Evolutionary conservation across 78 protist genomes (phyloP).

Genomic region (Dictyostelium firmibasis): DNA sequence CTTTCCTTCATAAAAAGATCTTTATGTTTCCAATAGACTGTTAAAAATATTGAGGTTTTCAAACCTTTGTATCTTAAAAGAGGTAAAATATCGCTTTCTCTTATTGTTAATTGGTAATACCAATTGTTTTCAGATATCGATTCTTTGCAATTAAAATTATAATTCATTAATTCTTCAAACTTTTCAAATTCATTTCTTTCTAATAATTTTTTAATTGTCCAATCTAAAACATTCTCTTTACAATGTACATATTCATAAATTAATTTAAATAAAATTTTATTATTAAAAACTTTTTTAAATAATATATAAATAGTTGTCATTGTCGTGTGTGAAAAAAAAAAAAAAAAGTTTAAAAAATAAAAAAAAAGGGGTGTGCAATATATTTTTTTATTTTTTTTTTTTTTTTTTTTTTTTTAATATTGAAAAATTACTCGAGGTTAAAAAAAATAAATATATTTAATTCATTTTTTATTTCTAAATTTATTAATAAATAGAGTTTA

Average conservation of each 20-base stretch:
- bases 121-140: background rate
- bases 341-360: too few species aligned
- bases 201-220: background rate
- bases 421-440: too few species aligned
- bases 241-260: background rate
- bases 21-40: background rate
- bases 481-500: too few species aligned
- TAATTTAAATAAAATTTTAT: background rate
- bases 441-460: too few species aligned
- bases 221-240: background rate
- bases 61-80: background rate
- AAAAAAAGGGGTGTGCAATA: too few species aligned
- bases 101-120: background rate
- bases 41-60: background rate
- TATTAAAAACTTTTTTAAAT: background rate
- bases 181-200: background rate
- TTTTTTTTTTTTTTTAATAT: too few species aligned
- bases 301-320: background rate
- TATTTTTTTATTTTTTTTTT: too few species aligned
- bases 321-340: background rate
- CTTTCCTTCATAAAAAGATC: background rate
- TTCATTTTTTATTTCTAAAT: too few species aligned
- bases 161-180: background rate
- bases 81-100: background rate
- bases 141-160: background rate